These are phyloP conservation scores for Phyllosticta citriasiana DNA, from an alignment of 2,329 filamentous ascomycete genomes.

Conservation along the genomic window DNA sequence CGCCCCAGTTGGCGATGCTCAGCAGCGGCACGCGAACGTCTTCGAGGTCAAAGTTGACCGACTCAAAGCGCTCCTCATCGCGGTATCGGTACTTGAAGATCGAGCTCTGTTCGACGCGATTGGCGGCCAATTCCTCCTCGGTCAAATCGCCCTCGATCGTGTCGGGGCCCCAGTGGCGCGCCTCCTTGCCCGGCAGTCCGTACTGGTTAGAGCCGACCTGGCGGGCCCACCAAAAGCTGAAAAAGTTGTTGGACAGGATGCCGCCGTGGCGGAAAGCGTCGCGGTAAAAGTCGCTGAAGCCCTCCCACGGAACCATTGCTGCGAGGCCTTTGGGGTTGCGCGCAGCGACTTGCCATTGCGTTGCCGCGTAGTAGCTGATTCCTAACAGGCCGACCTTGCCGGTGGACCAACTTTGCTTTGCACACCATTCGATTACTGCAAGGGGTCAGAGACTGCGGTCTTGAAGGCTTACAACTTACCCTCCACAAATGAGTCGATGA, in stretches of 20 bases:
- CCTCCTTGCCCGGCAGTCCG: slow-evolving; percentile 42
- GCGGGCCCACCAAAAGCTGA: slow-evolving; percentile 54
- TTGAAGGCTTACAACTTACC: neutral
- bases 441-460: neutral
- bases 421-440: slow-evolving; percentile 39
- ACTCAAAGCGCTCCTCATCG: slow-evolving; percentile 54
- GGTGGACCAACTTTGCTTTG: slow-evolving; percentile 38
- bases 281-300: slow-evolving; percentile 45
- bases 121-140: slow-evolving; percentile 41
- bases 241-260: slow-evolving; percentile 48
- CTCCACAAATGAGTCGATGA: slow-evolving; percentile 40
- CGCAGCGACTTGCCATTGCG: slow-evolving; percentile 42
- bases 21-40: slow-evolving; percentile 60
- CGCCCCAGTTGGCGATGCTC: slow-evolving; percentile 61
- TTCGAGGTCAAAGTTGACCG: slow-evolving; percentile 54
- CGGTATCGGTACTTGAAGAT: slow-evolving; percentile 44
- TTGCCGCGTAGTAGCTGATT: slow-evolving; percentile 40
- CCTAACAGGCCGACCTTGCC: slow-evolving; percentile 42
- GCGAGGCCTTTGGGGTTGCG: slow-evolving; percentile 31
- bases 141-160: slow-evolving; percentile 51
- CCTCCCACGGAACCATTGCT: slow-evolving; percentile 44
- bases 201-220: slow-evolving; percentile 62
- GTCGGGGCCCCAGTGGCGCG: slow-evolving; percentile 44
- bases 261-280: slow-evolving; percentile 53
- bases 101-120: slow-evolving; percentile 32